phyloP scores from a whole-genome alignment of 2,329 filamentous ascomycete genomes.

The Westerdykella sp. region DNA sequence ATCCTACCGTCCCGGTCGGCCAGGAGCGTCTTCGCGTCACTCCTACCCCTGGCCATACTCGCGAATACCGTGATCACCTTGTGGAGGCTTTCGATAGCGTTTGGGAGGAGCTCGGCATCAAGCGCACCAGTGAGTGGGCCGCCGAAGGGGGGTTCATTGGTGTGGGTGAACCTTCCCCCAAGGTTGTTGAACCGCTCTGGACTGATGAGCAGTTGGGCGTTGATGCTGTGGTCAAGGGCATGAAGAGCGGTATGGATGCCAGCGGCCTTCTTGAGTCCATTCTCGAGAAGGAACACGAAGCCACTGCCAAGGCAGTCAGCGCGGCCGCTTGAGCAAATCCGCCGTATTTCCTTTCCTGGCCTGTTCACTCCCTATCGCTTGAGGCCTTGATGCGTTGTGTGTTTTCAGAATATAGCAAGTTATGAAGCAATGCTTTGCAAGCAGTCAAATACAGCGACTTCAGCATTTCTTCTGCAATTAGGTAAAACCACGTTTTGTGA shows the following conservation, averaged over 20 bases:
- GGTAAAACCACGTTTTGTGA: too few relatives aligned
- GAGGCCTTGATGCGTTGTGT: too few relatives aligned
- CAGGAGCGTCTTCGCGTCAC: constrained; percentile 95
- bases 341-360: too few relatives aligned
- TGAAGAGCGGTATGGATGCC: constrained; percentile 44
- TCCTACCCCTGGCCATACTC: constrained; percentile 85
- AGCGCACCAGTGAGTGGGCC: constrained; percentile 89
- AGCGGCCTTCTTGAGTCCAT: constrained; percentile 44
- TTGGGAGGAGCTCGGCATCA: constrained; percentile 82
- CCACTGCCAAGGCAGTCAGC: constrained; percentile 40
- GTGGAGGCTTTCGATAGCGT: constrained; percentile 79
- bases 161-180: constrained; percentile 66
- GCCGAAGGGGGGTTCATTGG: constrained; percentile 89
- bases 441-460: too few relatives aligned
- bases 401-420: too few relatives aligned
- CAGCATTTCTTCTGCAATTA: too few relatives aligned
- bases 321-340: constrained; percentile 33
- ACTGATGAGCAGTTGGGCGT: constrained; percentile 81
- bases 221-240: constrained; percentile 47
- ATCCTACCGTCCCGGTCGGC: constrained; percentile 95
- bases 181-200: constrained; percentile 71
- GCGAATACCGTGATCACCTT: constrained; percentile 78
- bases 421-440: too few relatives aligned
- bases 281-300: constrained; percentile 42
- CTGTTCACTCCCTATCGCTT: too few relatives aligned